A percentile compares a stretch with the other conserved stretches of the same genome.
Conservation (phyloP, 148 eudicot species). For the Suaeda aralocaspica region DNA sequence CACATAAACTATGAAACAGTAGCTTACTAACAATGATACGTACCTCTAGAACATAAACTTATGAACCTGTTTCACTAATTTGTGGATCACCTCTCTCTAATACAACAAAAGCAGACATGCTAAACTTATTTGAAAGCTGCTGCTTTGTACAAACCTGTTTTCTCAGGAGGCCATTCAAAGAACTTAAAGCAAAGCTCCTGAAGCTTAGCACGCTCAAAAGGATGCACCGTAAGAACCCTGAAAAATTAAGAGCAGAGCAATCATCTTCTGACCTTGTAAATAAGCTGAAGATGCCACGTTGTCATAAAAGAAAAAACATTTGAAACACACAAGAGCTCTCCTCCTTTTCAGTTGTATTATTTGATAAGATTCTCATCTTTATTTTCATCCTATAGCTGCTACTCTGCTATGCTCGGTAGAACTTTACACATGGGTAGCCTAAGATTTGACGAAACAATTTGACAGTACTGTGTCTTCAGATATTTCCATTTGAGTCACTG, state of each 20-base stretch:
- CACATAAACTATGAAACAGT: neutral
- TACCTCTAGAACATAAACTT: neutral
- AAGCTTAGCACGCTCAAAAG: constrained; percentile 53
- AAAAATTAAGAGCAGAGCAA: constrained; percentile 19
- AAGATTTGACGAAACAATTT: neutral
- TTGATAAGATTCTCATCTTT: neutral
- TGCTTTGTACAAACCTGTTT: constrained; percentile 54
- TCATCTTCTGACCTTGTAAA: constrained; percentile 2
- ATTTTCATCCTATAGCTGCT: neutral
- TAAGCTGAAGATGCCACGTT: no score
- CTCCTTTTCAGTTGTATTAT: neutral
- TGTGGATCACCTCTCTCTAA: neutral
- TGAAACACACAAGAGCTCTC: neutral
- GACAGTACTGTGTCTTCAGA: no score
- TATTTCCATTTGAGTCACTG: no score
- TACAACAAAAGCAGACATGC: constrained; percentile 3
- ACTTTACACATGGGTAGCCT: neutral
- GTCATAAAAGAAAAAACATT: neutral
- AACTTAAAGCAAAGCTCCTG: constrained; percentile 63
- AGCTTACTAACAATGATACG: neutral
- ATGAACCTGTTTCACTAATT: neutral
- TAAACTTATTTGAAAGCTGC: neutral
- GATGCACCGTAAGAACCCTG: constrained; percentile 61
- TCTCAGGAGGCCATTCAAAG: constrained; percentile 88
- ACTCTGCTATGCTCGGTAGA: neutral